These are phyloP conservation scores for Globomyces pollinis-pini DNA, from an alignment of 192 early-diverging fungal genomes.

Conservation along the genomic window DNA sequence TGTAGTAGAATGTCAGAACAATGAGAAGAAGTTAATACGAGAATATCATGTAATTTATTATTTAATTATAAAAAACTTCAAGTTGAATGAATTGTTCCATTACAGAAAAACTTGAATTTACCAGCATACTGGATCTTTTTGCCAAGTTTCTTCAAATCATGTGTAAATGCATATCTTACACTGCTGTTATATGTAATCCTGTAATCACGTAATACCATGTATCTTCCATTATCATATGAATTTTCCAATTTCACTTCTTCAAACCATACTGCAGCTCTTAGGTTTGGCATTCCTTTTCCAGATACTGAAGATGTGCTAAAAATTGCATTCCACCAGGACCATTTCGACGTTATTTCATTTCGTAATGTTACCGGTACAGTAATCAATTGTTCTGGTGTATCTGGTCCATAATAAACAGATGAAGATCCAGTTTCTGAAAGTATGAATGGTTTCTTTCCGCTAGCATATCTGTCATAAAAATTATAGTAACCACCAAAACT, in stretches of 20 bases:
- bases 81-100: slow-evolving; percentile 8
- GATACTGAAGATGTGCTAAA: background rate
- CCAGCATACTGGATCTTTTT: background rate
- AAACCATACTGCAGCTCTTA: slow-evolving; percentile 8
- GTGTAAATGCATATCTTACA: slow-evolving; percentile 20
- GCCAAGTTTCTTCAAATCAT: slow-evolving; percentile 12
- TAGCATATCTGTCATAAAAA: slow-evolving; percentile 14
- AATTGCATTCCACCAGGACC: background rate
- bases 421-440: slow-evolving; percentile 20
- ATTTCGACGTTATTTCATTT: no score
- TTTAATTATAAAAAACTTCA: no score
- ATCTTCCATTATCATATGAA: slow-evolving; percentile 2
- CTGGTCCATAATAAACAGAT: slow-evolving; percentile 1
- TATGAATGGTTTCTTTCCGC: slow-evolving; percentile 11
- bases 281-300: slow-evolving; percentile 3
- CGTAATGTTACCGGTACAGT: no score
- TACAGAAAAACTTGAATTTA: background rate
- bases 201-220: slow-evolving; percentile 23
- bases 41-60: no score
- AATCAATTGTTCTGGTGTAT: no score
- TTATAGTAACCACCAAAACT: background rate
- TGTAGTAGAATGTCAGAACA: no score
- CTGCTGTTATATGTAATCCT: slow-evolving; percentile 17
- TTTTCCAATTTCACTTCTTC: slow-evolving; percentile 10
- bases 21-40: no score